These are phyloP conservation scores for Venturia effusa DNA, from an alignment of 2,329 filamentous ascomycete genomes.

Conservation along the genomic window DNA sequence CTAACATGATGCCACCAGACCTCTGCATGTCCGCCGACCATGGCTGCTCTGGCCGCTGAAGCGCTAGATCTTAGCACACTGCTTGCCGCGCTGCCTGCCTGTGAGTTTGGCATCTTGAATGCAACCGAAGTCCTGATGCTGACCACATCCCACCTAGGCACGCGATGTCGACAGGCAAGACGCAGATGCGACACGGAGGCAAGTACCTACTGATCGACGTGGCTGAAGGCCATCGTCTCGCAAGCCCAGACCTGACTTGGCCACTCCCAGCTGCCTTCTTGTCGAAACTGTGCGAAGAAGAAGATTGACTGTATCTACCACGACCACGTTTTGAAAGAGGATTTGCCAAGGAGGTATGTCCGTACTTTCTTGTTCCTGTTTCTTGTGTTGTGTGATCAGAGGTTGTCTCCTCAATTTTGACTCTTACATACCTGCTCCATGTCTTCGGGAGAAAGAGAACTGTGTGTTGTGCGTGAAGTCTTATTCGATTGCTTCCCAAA, in stretches of 20 bases:
- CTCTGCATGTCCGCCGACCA: not conserved
- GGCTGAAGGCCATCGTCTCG: no score
- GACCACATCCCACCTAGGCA: not conserved
- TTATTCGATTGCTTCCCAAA: no score
- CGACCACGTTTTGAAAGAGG: conserved; percentile 23
- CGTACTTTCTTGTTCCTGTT: not conserved
- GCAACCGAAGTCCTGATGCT: conserved; percentile 7
- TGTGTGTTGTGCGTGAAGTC: no score
- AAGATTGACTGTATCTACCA: conserved; percentile 25
- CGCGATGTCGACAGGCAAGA: not conserved
- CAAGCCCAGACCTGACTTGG: no score
- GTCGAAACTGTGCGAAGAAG: conserved; percentile 27
- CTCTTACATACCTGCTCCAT: no score
- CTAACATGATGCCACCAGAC: no score
- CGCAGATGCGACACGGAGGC: not conserved
- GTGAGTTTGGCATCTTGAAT: conserved; percentile 19
- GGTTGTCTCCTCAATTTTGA: no score
- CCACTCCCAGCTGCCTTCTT: conserved; percentile 26
- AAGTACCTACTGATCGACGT: no score
- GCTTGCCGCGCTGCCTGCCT: conserved; percentile 14
- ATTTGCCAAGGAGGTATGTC: conserved; percentile 21
- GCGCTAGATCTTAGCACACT: conserved; percentile 12
- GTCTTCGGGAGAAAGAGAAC: no score
- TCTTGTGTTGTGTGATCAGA: no score
- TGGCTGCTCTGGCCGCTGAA: not conserved